Percentiles rank a stretch among this genome's conserved stretches.
phyloP scores from a whole-genome alignment of 164 flowering plant genomes.

The Nelumbo lutea region DNA sequence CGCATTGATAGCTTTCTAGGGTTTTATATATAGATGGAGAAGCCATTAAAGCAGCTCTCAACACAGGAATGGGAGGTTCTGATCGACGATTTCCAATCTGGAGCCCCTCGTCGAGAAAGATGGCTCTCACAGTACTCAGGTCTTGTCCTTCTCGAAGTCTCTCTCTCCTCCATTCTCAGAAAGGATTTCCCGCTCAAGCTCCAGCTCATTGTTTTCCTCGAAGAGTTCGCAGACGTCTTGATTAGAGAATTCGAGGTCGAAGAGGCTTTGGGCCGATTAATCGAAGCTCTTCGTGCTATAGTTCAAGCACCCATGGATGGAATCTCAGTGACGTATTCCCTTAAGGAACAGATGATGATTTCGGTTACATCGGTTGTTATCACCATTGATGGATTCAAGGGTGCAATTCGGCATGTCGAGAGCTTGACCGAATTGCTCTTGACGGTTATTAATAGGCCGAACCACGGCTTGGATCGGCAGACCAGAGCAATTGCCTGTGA shows the following conservation, averaged over 20 bases:
- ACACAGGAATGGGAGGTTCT: slow-evolving; percentile 72
- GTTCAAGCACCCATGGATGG: slow-evolving; percentile 63
- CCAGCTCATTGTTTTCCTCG: slow-evolving; percentile 54
- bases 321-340: slow-evolving; percentile 28
- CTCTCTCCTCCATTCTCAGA: slow-evolving; percentile 50
- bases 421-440: slow-evolving; percentile 56
- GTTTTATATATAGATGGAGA: slow-evolving; percentile 16
- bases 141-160: slow-evolving; percentile 43
- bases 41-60: slow-evolving; percentile 40
- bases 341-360: slow-evolving; percentile 70
- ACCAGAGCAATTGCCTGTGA: slow-evolving; percentile 73
- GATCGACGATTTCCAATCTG: slow-evolving; percentile 74
- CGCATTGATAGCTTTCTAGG: background rate
- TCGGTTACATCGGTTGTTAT: slow-evolving; percentile 58
- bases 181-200: slow-evolving; percentile 51
- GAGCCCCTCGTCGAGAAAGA: slow-evolving; percentile 27
- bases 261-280: slow-evolving; percentile 26
- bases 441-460: slow-evolving; percentile 69
- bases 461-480: slow-evolving; percentile 78
- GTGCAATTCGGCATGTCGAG: slow-evolving; percentile 23
- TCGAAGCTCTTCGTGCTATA: slow-evolving; percentile 50
- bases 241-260: slow-evolving; percentile 15
- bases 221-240: slow-evolving; percentile 26
- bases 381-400: slow-evolving; percentile 11
- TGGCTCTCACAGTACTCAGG: slow-evolving; percentile 36